These are phyloP conservation scores for Naganishia cerealis DNA, from an alignment of 1,284 basidiomycete genomes.

Conservation along the genomic window DNA sequence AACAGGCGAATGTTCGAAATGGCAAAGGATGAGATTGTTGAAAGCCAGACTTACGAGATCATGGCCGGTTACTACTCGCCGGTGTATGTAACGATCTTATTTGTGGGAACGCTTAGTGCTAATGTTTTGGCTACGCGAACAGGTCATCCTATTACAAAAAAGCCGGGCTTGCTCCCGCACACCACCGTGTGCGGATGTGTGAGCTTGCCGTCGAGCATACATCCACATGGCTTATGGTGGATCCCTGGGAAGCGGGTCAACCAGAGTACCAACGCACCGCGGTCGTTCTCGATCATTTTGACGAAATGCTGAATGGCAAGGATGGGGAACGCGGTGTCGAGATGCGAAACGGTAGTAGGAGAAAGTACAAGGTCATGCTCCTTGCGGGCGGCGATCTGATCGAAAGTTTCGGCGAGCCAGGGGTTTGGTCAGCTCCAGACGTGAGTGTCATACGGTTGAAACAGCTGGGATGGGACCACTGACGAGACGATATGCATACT, in stretches of 20 bases:
- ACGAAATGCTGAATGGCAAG: constrained; percentile 80
- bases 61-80: constrained; percentile 92
- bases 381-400: constrained; percentile 96
- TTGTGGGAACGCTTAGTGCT: neutral
- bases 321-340: constrained; percentile 60
- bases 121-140: neutral
- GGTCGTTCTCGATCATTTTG: constrained; percentile 92
- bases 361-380: constrained; percentile 72
- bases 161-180: constrained; percentile 75
- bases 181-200: constrained; percentile 84
- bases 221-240: constrained; percentile 71
- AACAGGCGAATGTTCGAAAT: constrained; percentile 94
- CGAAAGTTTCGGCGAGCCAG: constrained; percentile 91
- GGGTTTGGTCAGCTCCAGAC: constrained; percentile 93
- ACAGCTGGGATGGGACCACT: neutral
- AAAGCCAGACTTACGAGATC: constrained; percentile 89
- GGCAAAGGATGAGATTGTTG: constrained; percentile 91
- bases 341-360: constrained; percentile 49
- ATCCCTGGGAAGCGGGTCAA: constrained; percentile 94
- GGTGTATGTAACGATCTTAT: constrained; percentile 57
- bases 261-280: constrained; percentile 88
- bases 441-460: constrained; percentile 57
- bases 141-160: constrained; percentile 86
- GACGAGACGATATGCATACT: constrained; percentile 7
- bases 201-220: constrained; percentile 74